phyloP scores from a whole-genome alignment of 495 filamentous ascomycete species.

The Daldinia concentrica region DNA sequence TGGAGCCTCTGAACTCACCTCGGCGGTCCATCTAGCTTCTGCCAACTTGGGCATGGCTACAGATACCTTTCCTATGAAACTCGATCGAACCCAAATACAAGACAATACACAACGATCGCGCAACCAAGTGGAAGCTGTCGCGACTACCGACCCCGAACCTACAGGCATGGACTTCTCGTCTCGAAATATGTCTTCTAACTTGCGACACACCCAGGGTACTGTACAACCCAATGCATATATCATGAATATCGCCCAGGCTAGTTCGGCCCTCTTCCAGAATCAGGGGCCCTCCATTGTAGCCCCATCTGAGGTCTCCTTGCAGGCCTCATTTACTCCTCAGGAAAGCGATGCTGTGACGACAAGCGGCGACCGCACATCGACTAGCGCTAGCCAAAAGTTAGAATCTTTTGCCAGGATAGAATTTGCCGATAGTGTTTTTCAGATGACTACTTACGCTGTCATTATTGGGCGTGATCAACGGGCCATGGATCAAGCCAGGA shows the following conservation, averaged over 20 bases:
- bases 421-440: slow-evolving; percentile 61
- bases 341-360: slow-evolving; percentile 41
- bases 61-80: slow-evolving; percentile 34
- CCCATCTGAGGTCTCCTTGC: slow-evolving; percentile 48
- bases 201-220: slow-evolving; percentile 41
- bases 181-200: slow-evolving; percentile 28
- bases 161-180: slow-evolving; percentile 36
- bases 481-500: slow-evolving; percentile 55
- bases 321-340: slow-evolving; percentile 44
- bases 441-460: slow-evolving; percentile 63
- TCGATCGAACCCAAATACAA: slow-evolving; percentile 24
- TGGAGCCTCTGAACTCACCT: slow-evolving; percentile 32
- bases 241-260: slow-evolving; percentile 41
- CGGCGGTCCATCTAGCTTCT: slow-evolving; percentile 28
- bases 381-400: slow-evolving; percentile 48
- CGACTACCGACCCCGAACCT: slow-evolving; percentile 46
- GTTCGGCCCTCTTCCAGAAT: slow-evolving; percentile 34
- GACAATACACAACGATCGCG: slow-evolving; percentile 22
- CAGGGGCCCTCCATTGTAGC: slow-evolving; percentile 40
- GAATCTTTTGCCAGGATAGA: slow-evolving; percentile 62
- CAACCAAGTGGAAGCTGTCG: slow-evolving; percentile 44
- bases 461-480: slow-evolving; percentile 60
- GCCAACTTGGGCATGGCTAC: slow-evolving; percentile 20
- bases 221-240: slow-evolving; percentile 45
- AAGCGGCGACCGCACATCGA: slow-evolving; percentile 35